These are phyloP conservation scores for Claviceps pazoutovae DNA, from an alignment of 2,329 filamentous ascomycete species.

Conservation along the genomic window DNA sequence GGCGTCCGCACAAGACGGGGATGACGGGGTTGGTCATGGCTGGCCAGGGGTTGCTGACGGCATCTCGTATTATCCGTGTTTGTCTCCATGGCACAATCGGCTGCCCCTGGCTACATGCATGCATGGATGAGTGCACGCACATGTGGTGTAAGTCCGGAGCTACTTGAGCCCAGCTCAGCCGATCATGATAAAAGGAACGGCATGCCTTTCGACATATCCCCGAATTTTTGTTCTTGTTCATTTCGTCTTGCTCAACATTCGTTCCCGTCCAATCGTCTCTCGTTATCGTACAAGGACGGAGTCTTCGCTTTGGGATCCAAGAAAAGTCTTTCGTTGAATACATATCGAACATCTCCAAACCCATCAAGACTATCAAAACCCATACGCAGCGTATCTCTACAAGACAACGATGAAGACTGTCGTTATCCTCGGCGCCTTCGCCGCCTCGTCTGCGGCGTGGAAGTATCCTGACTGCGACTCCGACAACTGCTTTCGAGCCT, in stretches of 20 bases:
- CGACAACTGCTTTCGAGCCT: conserved; percentile 23
- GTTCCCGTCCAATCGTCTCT: not conserved
- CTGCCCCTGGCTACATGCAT: not conserved
- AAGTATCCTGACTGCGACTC: conserved; percentile 16
- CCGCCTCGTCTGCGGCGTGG: conserved; percentile 16
- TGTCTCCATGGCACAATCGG: not conserved
- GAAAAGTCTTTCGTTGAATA: not conserved
- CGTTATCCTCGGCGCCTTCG: conserved; percentile 18
- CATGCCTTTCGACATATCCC: not conserved
- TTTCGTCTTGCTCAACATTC: not conserved
- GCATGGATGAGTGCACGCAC: not conserved
- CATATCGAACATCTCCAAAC: conserved; percentile 6
- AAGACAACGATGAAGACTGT: conserved; percentile 22
- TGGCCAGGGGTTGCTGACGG: conserved; percentile 6
- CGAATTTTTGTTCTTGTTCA: not conserved
- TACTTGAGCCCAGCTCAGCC: not conserved
- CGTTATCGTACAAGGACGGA: conserved; percentile 1
- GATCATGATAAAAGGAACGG: conserved; percentile 1
- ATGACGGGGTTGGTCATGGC: conserved; percentile 2
- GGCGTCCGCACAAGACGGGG: not conserved
- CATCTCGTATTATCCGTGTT: conserved; percentile 8
- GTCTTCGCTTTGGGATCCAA: not conserved
- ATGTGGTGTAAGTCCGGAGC: not conserved
- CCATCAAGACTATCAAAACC: not conserved
- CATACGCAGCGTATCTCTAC: not conserved